A percentile compares a stretch with the other conserved stretches of the same genome.
Evolutionary conservation across 768 basidiomycete genomes (phyloP).

Genomic region (Rhizopogon rudus): DNA sequence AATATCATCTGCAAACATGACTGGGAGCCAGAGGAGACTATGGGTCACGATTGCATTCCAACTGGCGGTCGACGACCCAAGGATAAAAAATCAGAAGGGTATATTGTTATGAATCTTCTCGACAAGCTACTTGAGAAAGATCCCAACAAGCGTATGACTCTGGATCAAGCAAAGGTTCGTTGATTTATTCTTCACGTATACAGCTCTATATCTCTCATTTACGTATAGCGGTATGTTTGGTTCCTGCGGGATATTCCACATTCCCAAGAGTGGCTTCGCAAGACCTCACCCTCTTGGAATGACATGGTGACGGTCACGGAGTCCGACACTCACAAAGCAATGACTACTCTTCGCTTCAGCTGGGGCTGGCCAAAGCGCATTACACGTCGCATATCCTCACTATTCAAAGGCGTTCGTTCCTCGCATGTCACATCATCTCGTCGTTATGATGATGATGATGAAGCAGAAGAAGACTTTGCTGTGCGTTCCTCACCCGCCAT

Average conservation of each 20-base stretch:
- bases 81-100: slow-evolving; percentile 45
- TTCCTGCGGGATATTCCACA: slow-evolving; percentile 63
- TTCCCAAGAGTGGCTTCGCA: slow-evolving; percentile 64
- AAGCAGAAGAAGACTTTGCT: slow-evolving; percentile 21
- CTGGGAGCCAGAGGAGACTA: slow-evolving; percentile 59
- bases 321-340: slow-evolving; percentile 73
- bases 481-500: slow-evolving; percentile 26
- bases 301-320: slow-evolving; percentile 58
- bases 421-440: slow-evolving; percentile 13
- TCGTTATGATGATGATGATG: slow-evolving; percentile 13
- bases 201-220: slow-evolving; percentile 5
- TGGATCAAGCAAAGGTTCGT: slow-evolving; percentile 79
- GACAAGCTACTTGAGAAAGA: slow-evolving; percentile 80
- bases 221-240: slow-evolving; percentile 53
- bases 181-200: slow-evolving; percentile 4
- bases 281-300: slow-evolving; percentile 47
- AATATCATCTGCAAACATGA: slow-evolving; percentile 72
- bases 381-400: slow-evolving; percentile 39
- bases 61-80: slow-evolving; percentile 58
- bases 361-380: slow-evolving; percentile 50
- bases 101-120: slow-evolving; percentile 66
- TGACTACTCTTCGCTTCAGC: slow-evolving; percentile 59
- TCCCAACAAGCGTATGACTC: slow-evolving; percentile 61
- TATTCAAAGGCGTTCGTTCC: slow-evolving; percentile 41
- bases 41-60: slow-evolving; percentile 66